phyloP scores from a whole-genome alignment of 2,329 filamentous ascomycete genomes.

The Epichloe brachyelytri region DNA sequence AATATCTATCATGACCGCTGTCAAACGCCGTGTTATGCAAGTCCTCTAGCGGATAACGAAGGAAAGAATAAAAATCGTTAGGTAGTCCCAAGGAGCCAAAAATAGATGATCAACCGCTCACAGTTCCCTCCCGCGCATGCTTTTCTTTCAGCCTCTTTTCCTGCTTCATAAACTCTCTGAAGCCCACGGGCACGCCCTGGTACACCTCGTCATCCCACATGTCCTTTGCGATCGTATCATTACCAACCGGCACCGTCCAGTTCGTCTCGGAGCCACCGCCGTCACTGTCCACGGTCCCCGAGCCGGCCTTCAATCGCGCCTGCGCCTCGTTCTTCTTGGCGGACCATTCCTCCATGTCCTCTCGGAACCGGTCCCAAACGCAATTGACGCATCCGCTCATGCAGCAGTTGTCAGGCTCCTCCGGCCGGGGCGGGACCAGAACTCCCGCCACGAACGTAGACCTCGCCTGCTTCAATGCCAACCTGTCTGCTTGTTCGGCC shows the following conservation, averaged over 20 bases:
- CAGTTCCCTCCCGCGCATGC: constrained; percentile 45
- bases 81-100: background rate
- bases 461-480: constrained; percentile 42
- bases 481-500: constrained; percentile 49
- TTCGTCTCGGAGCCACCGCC: constrained; percentile 61
- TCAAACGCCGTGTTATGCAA: background rate
- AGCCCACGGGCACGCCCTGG: constrained; percentile 73
- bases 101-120: constrained; percentile 17
- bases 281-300: constrained; percentile 62
- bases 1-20: background rate
- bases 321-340: constrained; percentile 51
- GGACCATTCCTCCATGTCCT: constrained; percentile 87
- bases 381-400: constrained; percentile 98
- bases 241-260: constrained; percentile 33
- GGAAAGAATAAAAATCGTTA: background rate
- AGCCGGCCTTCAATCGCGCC: constrained; percentile 27
- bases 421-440: constrained; percentile 67
- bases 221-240: constrained; percentile 34
- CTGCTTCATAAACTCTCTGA: constrained; percentile 92
- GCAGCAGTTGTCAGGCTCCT: constrained; percentile 95
- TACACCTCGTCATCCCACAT: constrained; percentile 58
- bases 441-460: constrained; percentile 64
- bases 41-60: background rate
- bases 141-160: constrained; percentile 81
- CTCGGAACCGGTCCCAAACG: constrained; percentile 84